Conservation (phyloP, 805 yeast species). For the Yueomyces sp. region DNA sequence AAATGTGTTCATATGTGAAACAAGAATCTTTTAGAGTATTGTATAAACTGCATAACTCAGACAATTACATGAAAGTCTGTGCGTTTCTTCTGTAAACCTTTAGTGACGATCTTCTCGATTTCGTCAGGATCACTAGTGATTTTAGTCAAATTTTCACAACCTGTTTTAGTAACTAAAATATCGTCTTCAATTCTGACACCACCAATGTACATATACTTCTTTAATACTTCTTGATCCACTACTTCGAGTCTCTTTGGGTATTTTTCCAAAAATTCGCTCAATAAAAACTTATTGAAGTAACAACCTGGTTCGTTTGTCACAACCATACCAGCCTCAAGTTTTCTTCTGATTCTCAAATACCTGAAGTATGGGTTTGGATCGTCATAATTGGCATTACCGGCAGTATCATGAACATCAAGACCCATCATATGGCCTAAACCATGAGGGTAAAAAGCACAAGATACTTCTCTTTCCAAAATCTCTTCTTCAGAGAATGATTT, state of each 20-base stretch:
- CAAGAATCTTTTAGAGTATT: constrained; percentile 19
- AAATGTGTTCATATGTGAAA: not conserved
- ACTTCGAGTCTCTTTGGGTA: constrained; percentile 35
- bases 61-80: constrained; percentile 48
- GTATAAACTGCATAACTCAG: constrained; percentile 11
- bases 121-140: constrained; percentile 81
- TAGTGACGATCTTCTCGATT: constrained; percentile 60
- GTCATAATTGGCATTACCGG: constrained; percentile 73
- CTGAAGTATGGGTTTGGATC: constrained; percentile 68
- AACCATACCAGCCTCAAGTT: constrained; percentile 62
- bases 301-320: constrained; percentile 93
- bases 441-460: constrained; percentile 83
- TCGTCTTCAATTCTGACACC: constrained; percentile 97
- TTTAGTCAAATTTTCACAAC: constrained; percentile 69
- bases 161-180: constrained; percentile 59
- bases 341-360: constrained; percentile 71
- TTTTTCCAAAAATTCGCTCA: constrained; percentile 45
- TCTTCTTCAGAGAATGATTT: constrained; percentile 44
- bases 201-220: constrained; percentile 79
- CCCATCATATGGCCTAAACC: constrained; percentile 93
- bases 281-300: constrained; percentile 74
- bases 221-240: constrained; percentile 52
- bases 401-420: constrained; percentile 93
- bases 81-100: constrained; percentile 50
- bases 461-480: constrained; percentile 53